Percentiles rank a stretch among this genome's conserved stretches.
phyloP scores from a whole-genome alignment of 768 basidiomycete species.

The Amanita molliuscula region DNA sequence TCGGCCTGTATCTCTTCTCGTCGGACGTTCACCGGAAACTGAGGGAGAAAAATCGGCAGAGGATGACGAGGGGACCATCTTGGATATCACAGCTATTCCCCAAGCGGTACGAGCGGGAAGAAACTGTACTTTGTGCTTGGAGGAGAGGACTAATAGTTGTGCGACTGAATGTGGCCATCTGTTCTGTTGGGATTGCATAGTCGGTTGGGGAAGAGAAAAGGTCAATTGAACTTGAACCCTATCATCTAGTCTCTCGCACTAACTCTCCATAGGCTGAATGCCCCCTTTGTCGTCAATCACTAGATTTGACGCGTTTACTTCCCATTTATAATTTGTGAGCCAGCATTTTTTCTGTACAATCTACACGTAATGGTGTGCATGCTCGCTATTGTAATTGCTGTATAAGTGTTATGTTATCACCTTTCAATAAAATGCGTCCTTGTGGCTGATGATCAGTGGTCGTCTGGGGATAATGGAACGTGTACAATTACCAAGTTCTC shows the following conservation, averaged over 20 bases:
- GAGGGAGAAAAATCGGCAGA: slow-evolving; percentile 49
- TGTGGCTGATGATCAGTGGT: slow-evolving; percentile 5
- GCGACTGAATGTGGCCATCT: slow-evolving; percentile 85
- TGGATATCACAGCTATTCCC: slow-evolving; percentile 51
- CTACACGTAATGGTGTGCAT: not conserved
- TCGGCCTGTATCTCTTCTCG: slow-evolving; percentile 45
- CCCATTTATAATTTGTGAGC: slow-evolving; percentile 77
- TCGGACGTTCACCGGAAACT: slow-evolving; percentile 42
- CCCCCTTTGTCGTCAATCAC: slow-evolving; percentile 73
- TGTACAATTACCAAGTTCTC: slow-evolving; percentile 60
- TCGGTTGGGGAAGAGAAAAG: slow-evolving; percentile 86
- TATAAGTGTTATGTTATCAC: slow-evolving; percentile 97
- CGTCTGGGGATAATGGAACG: slow-evolving; percentile 5
- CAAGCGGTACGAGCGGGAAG: slow-evolving; percentile 41
- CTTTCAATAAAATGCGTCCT: slow-evolving; percentile 96
- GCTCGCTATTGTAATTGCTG: slow-evolving; percentile 37
- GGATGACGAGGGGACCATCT: slow-evolving; percentile 57
- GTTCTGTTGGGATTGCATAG: slow-evolving; percentile 86
- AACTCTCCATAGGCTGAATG: slow-evolving; percentile 55
- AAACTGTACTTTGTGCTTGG: slow-evolving; percentile 76
- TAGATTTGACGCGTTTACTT: slow-evolving; percentile 57
- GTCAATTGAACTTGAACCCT: slow-evolving; percentile 21
- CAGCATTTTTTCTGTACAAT: not conserved
- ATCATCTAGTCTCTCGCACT: not conserved
- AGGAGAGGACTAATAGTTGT: slow-evolving; percentile 73